These are phyloP conservation scores for Candida argentea DNA, from an alignment of 805 yeast species.

Conservation along the genomic window DNA sequence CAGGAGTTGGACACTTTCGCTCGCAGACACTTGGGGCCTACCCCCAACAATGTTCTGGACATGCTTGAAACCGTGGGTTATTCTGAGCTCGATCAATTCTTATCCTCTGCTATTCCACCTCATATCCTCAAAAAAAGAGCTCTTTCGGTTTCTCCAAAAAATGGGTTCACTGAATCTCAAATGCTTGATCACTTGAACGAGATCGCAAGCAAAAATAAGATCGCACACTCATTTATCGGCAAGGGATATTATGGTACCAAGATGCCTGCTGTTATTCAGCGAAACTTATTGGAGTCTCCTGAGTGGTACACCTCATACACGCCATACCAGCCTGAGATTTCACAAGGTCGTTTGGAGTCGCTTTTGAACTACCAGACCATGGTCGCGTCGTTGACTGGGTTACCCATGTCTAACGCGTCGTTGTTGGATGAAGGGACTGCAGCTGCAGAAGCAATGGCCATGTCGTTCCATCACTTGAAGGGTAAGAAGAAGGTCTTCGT, in stretches of 20 bases:
- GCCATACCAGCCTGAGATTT: slow-evolving; percentile 96
- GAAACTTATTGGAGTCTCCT: slow-evolving; percentile 87
- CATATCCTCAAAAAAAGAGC: slow-evolving; percentile 63
- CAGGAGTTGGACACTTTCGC: slow-evolving; percentile 67
- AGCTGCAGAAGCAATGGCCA: slow-evolving; percentile 92
- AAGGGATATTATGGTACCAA: slow-evolving; percentile 90
- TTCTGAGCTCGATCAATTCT: slow-evolving; percentile 58
- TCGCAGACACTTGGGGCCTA: slow-evolving; percentile 86
- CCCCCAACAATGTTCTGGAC: slow-evolving; percentile 44
- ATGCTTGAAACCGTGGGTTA: slow-evolving; percentile 66
- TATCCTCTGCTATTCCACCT: slow-evolving; percentile 65
- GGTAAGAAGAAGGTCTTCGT: slow-evolving; percentile 62
- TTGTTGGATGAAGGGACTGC: slow-evolving; percentile 94
- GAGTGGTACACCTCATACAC: slow-evolving; percentile 99
- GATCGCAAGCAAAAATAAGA: slow-evolving; percentile 68
- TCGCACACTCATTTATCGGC: slow-evolving; percentile 74
- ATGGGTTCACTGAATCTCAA: slow-evolving; percentile 76
- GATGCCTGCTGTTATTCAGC: slow-evolving; percentile 85
- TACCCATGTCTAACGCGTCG: slow-evolving; percentile 92
- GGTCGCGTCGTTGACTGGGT: slow-evolving; percentile 81
- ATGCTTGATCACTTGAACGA: slow-evolving; percentile 58
- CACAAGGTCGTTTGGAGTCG: slow-evolving; percentile 92
- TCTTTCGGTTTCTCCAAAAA: slow-evolving; percentile 52
- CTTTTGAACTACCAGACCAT: slow-evolving; percentile 90
- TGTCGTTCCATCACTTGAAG: slow-evolving; percentile 57